Base-by-base conservation (phyloP, 1,139 yeast species). In the Pichia sp. region DNA sequence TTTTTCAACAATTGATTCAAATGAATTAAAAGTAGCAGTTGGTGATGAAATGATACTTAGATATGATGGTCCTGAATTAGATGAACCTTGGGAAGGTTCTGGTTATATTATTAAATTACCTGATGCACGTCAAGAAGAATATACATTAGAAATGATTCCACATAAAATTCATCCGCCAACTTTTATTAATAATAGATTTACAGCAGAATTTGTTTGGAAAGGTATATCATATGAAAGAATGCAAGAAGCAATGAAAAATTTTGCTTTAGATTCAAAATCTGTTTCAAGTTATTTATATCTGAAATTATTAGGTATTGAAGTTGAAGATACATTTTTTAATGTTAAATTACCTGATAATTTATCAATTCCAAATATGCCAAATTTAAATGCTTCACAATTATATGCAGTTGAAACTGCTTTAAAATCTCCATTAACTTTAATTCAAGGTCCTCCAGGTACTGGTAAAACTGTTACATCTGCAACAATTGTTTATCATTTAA, bases 361-460 rank as follows among this genome's bases (percentile, higher is more conserved):
- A 41, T 77, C 90, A 2, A 77, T 80, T 40, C 84, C 87, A 0
- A 78, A 79, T 9, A 71, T 85, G 49, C 78, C 92, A 0, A 77
- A 76, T 49, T 71, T 90, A 52, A 90, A 90, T 61, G 70, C 70
- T 22, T 86, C 96, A 1, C 97, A 90, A 64, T 73, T 74, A 2
- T 78, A 76, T 57, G 97, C 97, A 0, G 90, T 90, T 26, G 70
- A 74, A 46, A 67, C 77, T 6, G 96, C 84, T 2, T 66, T 90
- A 49, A 76, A 75, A 56, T 71, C 80, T 55, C 96, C 96, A 2
- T 69, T 90, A 37, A 79, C 95, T 7, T 72, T 90, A 56, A 89
- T 90, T 53, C 97, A 90, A 63, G 97, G 97, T 22, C 97, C 97
- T n/a, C 97, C 97, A 2, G 96, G 96, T 50, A 90, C 97, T 0